These are phyloP conservation scores for Collariella sp. DNA, from an alignment of 495 filamentous ascomycete species.

Conservation along the genomic window DNA sequence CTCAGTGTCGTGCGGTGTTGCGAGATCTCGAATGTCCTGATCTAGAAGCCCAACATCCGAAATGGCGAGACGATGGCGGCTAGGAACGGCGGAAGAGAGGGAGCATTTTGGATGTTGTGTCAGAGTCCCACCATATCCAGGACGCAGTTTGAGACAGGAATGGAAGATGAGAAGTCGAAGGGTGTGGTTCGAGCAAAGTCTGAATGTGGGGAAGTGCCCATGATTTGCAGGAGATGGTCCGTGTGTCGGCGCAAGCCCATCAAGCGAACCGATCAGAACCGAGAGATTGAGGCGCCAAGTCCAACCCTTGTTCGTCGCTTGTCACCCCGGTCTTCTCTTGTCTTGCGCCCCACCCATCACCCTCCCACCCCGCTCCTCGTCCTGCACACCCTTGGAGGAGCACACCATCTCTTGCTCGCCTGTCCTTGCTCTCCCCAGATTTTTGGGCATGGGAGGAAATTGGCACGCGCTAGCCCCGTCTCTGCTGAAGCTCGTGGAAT, in stretches of 20 bases:
- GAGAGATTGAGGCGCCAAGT: background rate
- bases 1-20: background rate
- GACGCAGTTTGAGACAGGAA: background rate
- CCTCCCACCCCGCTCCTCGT: constrained; percentile 12
- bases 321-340: constrained; percentile 8
- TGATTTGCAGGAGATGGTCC: constrained; percentile 20
- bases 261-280: background rate
- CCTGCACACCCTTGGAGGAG: constrained; percentile 4
- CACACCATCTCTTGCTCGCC: constrained; percentile 25
- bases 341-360: constrained; percentile 14
- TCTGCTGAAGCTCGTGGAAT: constrained; percentile 10
- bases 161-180: background rate
- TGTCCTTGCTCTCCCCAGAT: constrained; percentile 19
- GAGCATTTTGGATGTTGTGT: background rate
- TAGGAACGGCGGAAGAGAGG: too few relatives aligned
- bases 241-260: constrained; percentile 27
- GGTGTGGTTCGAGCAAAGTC: background rate
- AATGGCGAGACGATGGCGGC: too few relatives aligned
- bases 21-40: too few relatives aligned
- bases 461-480: background rate
- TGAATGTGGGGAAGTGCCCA: background rate
- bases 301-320: background rate
- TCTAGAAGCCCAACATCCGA: too few relatives aligned
- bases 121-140: background rate
- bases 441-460: constrained; percentile 3